Evolutionary conservation across 73 alveolate species (phyloP).

Genomic region (Paramecium sexaurelia): DNA sequence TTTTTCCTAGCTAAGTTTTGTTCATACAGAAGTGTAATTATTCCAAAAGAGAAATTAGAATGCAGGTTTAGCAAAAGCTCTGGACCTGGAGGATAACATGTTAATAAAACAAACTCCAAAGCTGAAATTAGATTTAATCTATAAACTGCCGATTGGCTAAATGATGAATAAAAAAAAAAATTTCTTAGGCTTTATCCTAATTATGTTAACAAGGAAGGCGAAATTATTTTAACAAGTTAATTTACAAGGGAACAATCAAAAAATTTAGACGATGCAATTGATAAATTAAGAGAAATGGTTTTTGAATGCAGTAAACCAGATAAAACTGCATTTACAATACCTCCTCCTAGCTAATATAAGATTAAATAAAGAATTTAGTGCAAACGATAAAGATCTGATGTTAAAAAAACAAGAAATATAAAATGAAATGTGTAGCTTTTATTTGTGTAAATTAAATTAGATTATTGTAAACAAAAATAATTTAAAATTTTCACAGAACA

Average conservation of each 20-base stretch:
- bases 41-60: slow-evolving; percentile 67
- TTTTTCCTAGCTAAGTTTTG: background rate
- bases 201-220: slow-evolving; percentile 63
- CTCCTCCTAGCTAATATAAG: slow-evolving; percentile 53
- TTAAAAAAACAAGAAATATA: slow-evolving; percentile 49
- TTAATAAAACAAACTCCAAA: slow-evolving; percentile 71
- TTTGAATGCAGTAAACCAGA: slow-evolving; percentile 66
- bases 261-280: slow-evolving; percentile 71
- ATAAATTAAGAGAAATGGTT: slow-evolving; percentile 58
- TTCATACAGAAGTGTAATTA: background rate
- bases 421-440: background rate
- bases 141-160: slow-evolving; percentile 64
- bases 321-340: slow-evolving; percentile 52
- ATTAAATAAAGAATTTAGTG: slow-evolving; percentile 40
- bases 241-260: slow-evolving; percentile 55
- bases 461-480: background rate
- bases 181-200: slow-evolving; percentile 45
- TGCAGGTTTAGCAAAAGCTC: slow-evolving; percentile 64
- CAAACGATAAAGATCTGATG: slow-evolving; percentile 57
- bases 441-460: background rate
- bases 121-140: slow-evolving; percentile 74
- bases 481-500: background rate
- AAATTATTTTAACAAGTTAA: slow-evolving; percentile 65
- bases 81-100: slow-evolving; percentile 78
- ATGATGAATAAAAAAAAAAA: slow-evolving; percentile 51